Evolutionary conservation across 306 rosid genomes (phyloP).

Genomic region (Mimosa bimucronata): DNA sequence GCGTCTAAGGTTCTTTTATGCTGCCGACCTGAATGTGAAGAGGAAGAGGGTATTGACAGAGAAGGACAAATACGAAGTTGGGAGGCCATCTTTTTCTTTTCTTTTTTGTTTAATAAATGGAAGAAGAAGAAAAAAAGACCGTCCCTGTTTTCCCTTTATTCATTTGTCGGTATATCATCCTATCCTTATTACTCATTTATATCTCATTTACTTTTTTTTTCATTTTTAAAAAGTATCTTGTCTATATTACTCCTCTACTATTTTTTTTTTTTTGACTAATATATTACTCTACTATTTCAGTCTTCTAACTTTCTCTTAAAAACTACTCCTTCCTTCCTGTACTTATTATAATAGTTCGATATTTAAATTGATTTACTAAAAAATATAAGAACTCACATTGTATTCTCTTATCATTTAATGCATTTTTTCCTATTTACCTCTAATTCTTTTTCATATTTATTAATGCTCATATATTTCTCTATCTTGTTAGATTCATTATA

Average conservation of each 20-base stretch:
- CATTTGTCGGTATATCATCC: background rate
- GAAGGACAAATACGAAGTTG: conserved; percentile 36
- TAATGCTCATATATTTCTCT: too few relatives aligned
- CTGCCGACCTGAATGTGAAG: conserved; percentile 65
- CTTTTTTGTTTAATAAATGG: background rate
- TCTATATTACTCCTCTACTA: background rate
- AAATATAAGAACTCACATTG: too few relatives aligned
- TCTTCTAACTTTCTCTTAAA: too few relatives aligned
- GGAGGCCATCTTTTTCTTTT: background rate
- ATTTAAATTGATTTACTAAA: too few relatives aligned
- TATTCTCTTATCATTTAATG: too few relatives aligned
- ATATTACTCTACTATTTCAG: too few relatives aligned
- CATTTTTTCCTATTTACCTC: too few relatives aligned
- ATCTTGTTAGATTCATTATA: too few relatives aligned
- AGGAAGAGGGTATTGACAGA: conserved; percentile 37
- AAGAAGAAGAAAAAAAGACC: background rate
- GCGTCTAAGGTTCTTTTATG: conserved; percentile 39
- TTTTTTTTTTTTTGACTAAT: too few relatives aligned
- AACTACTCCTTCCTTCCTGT: too few relatives aligned
- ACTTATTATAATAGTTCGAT: too few relatives aligned
- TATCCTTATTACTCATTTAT: background rate
- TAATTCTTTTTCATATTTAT: too few relatives aligned
- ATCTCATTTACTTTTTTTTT: background rate
- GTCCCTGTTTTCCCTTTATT: background rate
- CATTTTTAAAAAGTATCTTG: background rate